Evolutionary conservation across 352 stramenopile species (phyloP).

Genomic region (Pythium brassicae): DNA sequence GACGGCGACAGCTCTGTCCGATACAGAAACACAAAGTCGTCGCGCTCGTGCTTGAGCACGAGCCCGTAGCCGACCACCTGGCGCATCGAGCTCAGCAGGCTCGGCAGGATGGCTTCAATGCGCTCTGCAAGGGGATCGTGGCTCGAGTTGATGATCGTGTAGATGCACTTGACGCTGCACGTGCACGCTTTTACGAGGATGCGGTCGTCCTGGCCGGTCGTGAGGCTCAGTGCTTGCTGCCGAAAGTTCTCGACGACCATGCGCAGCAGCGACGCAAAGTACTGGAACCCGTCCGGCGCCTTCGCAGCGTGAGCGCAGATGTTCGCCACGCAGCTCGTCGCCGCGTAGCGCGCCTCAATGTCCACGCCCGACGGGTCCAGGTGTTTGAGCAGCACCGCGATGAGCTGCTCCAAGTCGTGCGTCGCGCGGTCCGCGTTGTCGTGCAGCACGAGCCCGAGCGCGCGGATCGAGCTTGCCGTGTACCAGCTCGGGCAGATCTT

Average conservation of each 20-base stretch:
- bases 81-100: constrained; percentile 71
- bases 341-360: constrained; percentile 80
- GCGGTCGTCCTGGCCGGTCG: constrained; percentile 58
- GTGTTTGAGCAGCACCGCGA: constrained; percentile 64
- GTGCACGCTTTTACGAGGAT: constrained; percentile 82
- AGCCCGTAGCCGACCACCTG: constrained; percentile 74
- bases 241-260: constrained; percentile 86
- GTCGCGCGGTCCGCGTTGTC: constrained; percentile 74
- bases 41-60: constrained; percentile 39
- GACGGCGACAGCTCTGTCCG: constrained; percentile 52
- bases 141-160: constrained; percentile 74
- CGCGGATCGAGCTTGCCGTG: constrained; percentile 59
- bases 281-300: constrained; percentile 61
- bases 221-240: constrained; percentile 66
- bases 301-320: constrained; percentile 70
- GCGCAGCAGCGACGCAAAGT: constrained; percentile 68
- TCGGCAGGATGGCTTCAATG: constrained; percentile 53
- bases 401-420: constrained; percentile 57
- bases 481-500: constrained; percentile 75
- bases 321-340: constrained; percentile 80
- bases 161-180: constrained; percentile 85
- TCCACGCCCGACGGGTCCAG: constrained; percentile 76
- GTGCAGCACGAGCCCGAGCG: constrained; percentile 67
- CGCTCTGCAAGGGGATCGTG: constrained; percentile 53
- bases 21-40: constrained; percentile 51